Conservation (phyloP, 1,139 yeast species). For the Hanseniaspora sp. region DNA sequence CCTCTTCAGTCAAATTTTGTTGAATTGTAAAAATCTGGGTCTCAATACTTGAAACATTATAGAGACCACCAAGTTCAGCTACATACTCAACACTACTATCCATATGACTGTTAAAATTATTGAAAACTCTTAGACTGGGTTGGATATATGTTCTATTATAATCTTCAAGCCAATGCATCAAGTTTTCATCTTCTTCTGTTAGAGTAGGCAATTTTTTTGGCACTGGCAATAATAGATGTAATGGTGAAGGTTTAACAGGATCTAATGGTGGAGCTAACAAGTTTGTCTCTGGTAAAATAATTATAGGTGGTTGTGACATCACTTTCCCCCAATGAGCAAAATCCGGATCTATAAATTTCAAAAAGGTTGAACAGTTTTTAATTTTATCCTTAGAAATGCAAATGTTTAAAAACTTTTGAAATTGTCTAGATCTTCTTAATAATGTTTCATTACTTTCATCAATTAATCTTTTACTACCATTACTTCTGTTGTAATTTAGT, state of each 20-base stretch:
- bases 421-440: constrained; percentile 19
- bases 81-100: constrained; percentile 34
- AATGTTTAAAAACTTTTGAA: constrained; percentile 66
- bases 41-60: constrained; percentile 68
- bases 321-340: constrained; percentile 56
- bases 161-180: constrained; percentile 40
- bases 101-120: constrained; percentile 41
- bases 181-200: constrained; percentile 35
- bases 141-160: constrained; percentile 55
- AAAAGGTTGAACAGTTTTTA: constrained; percentile 50
- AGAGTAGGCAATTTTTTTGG: constrained; percentile 23
- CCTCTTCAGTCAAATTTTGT: constrained; percentile 17
- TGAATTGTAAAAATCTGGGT: constrained; percentile 33
- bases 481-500: constrained; percentile 42
- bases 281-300: constrained; percentile 43
- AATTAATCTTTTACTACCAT: constrained; percentile 57
- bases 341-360: constrained; percentile 74
- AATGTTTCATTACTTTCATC: constrained; percentile 13
- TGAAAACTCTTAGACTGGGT: constrained; percentile 43
- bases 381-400: constrained; percentile 47
- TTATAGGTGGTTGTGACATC: constrained; percentile 46
- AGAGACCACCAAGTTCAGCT: constrained; percentile 35
- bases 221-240: constrained; percentile 55
- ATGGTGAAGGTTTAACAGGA: constrained; percentile 45
- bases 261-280: constrained; percentile 46